Base-by-base conservation (phyloP, 768 basidiomycete species). In the Grammothele lineata region DNA sequence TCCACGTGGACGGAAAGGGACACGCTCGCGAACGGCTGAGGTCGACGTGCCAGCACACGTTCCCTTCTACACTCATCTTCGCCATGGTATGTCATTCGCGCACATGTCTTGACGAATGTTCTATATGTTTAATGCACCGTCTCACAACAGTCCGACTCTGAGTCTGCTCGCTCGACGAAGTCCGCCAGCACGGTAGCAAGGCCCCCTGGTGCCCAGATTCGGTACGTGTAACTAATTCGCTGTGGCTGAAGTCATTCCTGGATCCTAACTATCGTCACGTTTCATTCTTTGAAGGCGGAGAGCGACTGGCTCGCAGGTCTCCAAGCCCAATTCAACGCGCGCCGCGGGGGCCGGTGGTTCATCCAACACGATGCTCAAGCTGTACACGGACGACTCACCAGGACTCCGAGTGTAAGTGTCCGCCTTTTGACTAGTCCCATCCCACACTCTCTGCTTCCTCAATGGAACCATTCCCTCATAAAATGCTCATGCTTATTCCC, bases 311-410 rank as follows among this genome's bases (percentile, higher is more conserved):
- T 61, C 71, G 41, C 83, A 84, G 54, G 83, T 67, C 5, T 62
- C 84, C 39, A 82, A 77, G 66, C 92, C 93, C 21, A 93, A 92
- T 63, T 94, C 92, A 1, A 66, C 85, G 24, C 85, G 94, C 48
- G 85, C 92, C 33, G 92, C 94, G 22, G 93, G 95, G 34, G 92
- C 92, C 48, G 96, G 96, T 44, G 96, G 96, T 45, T 93, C 90
- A 30, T 91, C 87, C 48, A 95, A 92, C 73, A 99, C 96, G 47
- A 98, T 99, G 96, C 80, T 99, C 62, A 92, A 91, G 71, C 77
- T 99, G 4, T 98, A 98, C 80, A 98, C 96, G 32, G 95, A 97
- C 64, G 96, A 97, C 63, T 94, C 94, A 48, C 92, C 91, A 38
- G 96, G 96, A 19, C 78, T 99, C 45, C 83, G 93, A 77, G 92